Evolutionary conservation across 2,329 filamentous ascomycete genomes (phyloP), one percentile per base, ranked within the genome.

Genomic region (Pseudogymnoascus sp.): DNA sequence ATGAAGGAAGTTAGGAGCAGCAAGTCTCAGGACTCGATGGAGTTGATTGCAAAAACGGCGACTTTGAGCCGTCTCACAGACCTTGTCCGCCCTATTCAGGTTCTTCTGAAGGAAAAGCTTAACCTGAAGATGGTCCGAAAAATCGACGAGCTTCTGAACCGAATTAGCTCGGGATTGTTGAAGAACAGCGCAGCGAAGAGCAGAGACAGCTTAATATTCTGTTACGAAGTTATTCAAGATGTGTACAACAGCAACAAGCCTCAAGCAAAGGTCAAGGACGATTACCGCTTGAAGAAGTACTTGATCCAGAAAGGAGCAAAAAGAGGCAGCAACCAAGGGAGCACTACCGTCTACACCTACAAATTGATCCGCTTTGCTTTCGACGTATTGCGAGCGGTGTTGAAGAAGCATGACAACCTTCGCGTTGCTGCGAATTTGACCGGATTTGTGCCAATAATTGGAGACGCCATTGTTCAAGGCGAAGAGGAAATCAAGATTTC

Each of bases 1-100:
- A 97, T 96, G 88, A 96, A 96, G 76, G 95, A 99, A 77, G 88
- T 99, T 64, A 97, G 96, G 79, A 95, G 90, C 75, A 97, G 90
- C 80, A 99, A 97, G 80, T 97, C 93, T 73, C 96, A 93, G 71
- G 96, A 99, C 73, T 96, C 95, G 0, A 96, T 97, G 87, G 93
- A 97, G 74, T 80, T 97, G 15, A 82, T 97, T 67, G 89, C 95
- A 26, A 90, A 88, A 71, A 92, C 87, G 59, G 87, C 91, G 1
- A 93, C 92, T 1, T 80, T 97, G 23, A 80, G 77, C 61, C 85
- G 87, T 64, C 82, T 97, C 5, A 86, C 88, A 59, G 84, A 88
- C 60, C 83, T 99, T 3, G 82, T 97, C 61, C 82, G 82, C 62
- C 96, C 95, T 1, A 79, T 97, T 57, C 89, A 90, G 70, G 81